phyloP scores from a whole-genome alignment of 1,284 basidiomycete species.

The Leccinum solheimii region DNA sequence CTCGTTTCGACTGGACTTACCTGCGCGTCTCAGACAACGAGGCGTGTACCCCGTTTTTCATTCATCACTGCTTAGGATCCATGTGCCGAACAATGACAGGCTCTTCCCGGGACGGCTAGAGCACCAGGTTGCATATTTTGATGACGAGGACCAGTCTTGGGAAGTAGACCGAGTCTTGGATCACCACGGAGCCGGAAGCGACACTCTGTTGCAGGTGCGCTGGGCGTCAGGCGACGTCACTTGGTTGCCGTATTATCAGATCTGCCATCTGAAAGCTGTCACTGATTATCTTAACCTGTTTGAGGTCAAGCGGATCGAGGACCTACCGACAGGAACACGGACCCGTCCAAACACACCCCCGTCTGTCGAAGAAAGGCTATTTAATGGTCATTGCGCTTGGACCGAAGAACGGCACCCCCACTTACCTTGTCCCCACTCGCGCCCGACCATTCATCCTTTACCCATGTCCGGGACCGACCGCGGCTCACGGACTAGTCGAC shows the following conservation, averaged over 20 bases:
- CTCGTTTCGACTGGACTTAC: constrained; percentile 32
- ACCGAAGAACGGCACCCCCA: too few relatives aligned
- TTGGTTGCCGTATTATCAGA: background rate
- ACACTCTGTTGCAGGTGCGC: background rate
- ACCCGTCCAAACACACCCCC: too few relatives aligned
- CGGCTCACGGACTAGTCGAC: too few relatives aligned
- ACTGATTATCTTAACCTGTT: too few relatives aligned
- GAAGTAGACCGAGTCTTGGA: background rate
- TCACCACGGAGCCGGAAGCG: background rate
- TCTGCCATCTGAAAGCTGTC: background rate
- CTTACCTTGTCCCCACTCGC: too few relatives aligned
- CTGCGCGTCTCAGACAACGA: constrained; percentile 24
- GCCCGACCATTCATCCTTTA: too few relatives aligned
- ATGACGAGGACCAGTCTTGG: constrained; percentile 1
- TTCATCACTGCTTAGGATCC: constrained; percentile 29
- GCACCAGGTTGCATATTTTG: constrained; percentile 15
- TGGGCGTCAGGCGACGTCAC: background rate
- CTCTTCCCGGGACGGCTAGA: constrained; percentile 28
- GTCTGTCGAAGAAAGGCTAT: too few relatives aligned
- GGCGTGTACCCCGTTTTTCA: constrained; percentile 36
- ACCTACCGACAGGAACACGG: too few relatives aligned
- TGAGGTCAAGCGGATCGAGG: too few relatives aligned
- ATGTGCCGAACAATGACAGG: constrained; percentile 33
- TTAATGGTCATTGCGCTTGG: too few relatives aligned
- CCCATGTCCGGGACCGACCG: too few relatives aligned